Evolutionary conservation across 148 eudicot species (phyloP).

Genomic region (Rheum nobile): DNA sequence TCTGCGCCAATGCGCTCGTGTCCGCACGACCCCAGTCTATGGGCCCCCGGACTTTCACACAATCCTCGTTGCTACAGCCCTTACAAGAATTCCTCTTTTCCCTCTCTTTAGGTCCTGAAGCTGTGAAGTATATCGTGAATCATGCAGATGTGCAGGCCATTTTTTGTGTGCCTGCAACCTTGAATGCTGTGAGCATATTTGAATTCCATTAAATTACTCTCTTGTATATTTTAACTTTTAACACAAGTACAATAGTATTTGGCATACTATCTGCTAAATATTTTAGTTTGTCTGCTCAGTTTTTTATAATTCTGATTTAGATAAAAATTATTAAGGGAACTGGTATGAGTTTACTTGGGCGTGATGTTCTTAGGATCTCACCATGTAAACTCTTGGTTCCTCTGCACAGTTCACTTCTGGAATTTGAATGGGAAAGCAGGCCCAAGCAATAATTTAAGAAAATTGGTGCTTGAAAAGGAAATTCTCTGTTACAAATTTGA

Average conservation of each 20-base stretch:
- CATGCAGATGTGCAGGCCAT: slow-evolving; percentile 87
- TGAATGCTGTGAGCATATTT: slow-evolving; percentile 57
- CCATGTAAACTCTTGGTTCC: background rate
- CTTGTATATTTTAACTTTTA: background rate
- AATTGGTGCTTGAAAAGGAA: background rate
- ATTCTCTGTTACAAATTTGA: background rate
- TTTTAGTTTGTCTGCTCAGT: background rate
- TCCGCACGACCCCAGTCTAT: too few species aligned
- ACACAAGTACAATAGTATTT: background rate
- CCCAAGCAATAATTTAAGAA: background rate
- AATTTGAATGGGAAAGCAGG: background rate
- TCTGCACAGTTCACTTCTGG: background rate
- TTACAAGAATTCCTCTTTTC: slow-evolving; percentile 1
- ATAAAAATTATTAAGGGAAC: background rate
- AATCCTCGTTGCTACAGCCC: background rate
- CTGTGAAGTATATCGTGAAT: slow-evolving; percentile 80
- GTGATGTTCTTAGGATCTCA: background rate
- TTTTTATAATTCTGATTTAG: background rate
- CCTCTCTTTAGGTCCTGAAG: slow-evolving; percentile 74
- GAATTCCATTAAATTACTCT: background rate
- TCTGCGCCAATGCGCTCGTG: too few species aligned
- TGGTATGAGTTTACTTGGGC: background rate
- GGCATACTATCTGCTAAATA: background rate
- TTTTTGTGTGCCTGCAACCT: slow-evolving; percentile 72
- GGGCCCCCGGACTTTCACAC: too few species aligned